Evolutionary conservation across 2,329 filamentous ascomycete species (phyloP), one percentile per base, ranked within the genome.

Genomic region (Exophiala calicioides): DNA sequence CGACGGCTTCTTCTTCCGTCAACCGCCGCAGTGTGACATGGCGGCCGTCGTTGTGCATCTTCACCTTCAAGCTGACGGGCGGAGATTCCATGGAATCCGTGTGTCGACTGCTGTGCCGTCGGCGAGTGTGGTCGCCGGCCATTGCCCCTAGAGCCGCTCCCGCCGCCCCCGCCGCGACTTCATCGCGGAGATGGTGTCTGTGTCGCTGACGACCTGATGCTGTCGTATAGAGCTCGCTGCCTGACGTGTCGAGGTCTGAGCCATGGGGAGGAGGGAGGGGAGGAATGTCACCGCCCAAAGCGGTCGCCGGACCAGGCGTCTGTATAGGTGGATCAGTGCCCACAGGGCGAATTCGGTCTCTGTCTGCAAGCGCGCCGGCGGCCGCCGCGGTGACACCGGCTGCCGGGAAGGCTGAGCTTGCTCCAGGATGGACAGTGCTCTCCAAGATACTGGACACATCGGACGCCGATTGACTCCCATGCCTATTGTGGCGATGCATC

Each of bases 11-110:
- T 65, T 81, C 76, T 57, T 81, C 78, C 8, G 78, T 80, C 19
- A 85, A 66, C 9, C 80, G 70, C 20, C 80, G 72, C 5, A 85
- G 69, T 2, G 81, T 85, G 26, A 85, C 79, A 58, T 81, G 78
- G 5, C 79, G 73, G 18, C 80, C 80, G 53, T 84, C 79, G 47
- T 78, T 76, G 63, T 83, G 80, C 74, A 83, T 80, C 60, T 82
- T 81, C 31, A 84, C 75, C 62, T 83, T 82, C 44, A 85, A 75
- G 21, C 77, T 81, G 35, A 83, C 78, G 2, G 80, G 79, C n/a
- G 79, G 79, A 0, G 78, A 80, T 18, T 70, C 71, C 21, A 74
- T 65, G 50, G 72, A 71, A 34, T 70, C 70, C 33, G 73, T 69
- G 30, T 67, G 62, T 27, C 57, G 61, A 24, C 61, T 62, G 13